Evolutionary conservation across 768 basidiomycete genomes (phyloP), one percentile per base, ranked within the genome.

Genomic region (Lactarius deliciosus): DNA sequence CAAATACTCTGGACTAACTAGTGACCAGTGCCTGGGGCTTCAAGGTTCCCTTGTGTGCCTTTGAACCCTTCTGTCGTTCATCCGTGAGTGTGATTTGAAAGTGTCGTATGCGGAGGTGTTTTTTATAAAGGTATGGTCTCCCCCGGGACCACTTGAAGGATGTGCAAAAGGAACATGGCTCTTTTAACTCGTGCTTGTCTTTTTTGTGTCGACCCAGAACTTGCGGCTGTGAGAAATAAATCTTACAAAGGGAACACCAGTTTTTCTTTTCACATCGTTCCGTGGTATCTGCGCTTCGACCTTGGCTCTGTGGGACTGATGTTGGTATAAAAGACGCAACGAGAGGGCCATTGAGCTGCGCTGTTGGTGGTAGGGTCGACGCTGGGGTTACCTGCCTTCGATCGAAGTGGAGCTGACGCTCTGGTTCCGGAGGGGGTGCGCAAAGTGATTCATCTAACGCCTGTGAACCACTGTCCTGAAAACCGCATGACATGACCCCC

Each of bases 81-180:
- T 25, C 10, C 11, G 22, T 11, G 47, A 2, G 45, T 8, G 9
- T 5, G 20, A n/a, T 9, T 8, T n/a, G 38, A 40, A 15, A 9
- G 45, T 47, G 45, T 22, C n/a, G n/a, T 8, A 11, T 22, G 5
- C n/a, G 45, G 20, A 47, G 45, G n/a, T 47, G 45, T 1, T 11
- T 22, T 22, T 8, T 47, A 47, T n/a, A 47, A 5, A 41, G 20
- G 10, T 47, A 20, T 10, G n/a, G 45, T 11, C 45, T 47, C 8
- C 45, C 41, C n/a, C n/a, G n/a, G 45, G 45, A 47, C 45, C 45
- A 47, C n/a, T 47, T 22, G n/a, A 47, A 47, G 45, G 45, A 47
- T 10, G n/a, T n/a, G 10, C n/a, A 47, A 22, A 47, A n/a, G 20
- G 20, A 9, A 22, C 45, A n/a, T 18, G 41, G 6, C 41, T 41